Base-by-base conservation (phyloP, 345 rosid genomes). In the Excoecaria cochinchinensis region DNA sequence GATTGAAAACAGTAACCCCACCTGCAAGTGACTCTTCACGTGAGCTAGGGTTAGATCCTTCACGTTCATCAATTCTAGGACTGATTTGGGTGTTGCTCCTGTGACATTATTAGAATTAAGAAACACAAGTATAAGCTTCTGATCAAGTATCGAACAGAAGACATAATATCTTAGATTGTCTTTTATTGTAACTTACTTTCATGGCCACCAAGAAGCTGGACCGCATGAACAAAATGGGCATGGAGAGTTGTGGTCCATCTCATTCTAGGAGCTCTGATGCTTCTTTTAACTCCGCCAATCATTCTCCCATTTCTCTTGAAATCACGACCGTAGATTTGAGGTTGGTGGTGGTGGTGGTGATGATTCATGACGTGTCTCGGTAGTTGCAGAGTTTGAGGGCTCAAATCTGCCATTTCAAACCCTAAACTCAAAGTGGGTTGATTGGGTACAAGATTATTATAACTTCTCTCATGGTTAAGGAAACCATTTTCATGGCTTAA, bases 11-110 rank as follows among this genome's bases (percentile, higher is more conserved):
- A 55, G 81, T 65, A 50, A 68, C 59, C 72, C 75, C 79, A 95
- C 99, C 99, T 95, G 99, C 86, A 95, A 91, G 79, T 95, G 99
- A 87, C 98, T 93, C 91, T 95, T 95, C 87, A 95, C 99, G 79
- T 95, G 99, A 79, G 99, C 99, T 87, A 95, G 88, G 88, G 98
- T 95, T 86, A 95, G 89, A 93, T 95, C 99, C 77, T 93, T 95
- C 78, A 93, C 99, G 85, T 95, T 95, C 99, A 95, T 95, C 85
- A 95, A 76, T 91, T 95, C 98, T 80, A 95, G 82, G 6, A 95
- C 99, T 42, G 99, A 95, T 82, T 95, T 95, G 25, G 98, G 99
- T 11, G 99, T 95, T 64, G 99, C 99, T 82, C 99, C 99, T 95
- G 84, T 51, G 42, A 76, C 67, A 63, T 17, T 38, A 63, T 38